Evolutionary conservation across 305 asterid genomes (phyloP).

Genomic region (Rubia balearica): DNA sequence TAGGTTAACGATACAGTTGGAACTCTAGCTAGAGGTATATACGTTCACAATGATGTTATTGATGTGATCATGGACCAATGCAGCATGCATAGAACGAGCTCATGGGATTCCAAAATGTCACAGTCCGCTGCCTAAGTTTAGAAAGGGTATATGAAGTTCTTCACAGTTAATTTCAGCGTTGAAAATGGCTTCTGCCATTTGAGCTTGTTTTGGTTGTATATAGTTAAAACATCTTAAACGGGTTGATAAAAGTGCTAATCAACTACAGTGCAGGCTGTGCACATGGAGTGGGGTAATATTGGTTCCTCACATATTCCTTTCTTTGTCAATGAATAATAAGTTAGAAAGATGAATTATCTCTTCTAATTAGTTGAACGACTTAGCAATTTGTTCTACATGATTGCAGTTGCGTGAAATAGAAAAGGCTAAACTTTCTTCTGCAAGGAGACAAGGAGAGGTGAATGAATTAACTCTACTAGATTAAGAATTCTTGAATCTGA

Average conservation of each 20-base stretch:
- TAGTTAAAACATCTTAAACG: slow-evolving; percentile 1
- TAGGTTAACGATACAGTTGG: slow-evolving; percentile 88
- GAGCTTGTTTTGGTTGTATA: background rate
- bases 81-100: slow-evolving; percentile 83
- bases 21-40: slow-evolving; percentile 85
- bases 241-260: background rate
- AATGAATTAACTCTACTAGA: no score
- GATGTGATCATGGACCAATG: slow-evolving; percentile 85
- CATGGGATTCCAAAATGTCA: slow-evolving; percentile 91
- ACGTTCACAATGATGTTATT: slow-evolving; percentile 41
- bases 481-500: no score
- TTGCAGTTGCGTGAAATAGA: no score
- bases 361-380: no score
- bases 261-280: slow-evolving; percentile 50
- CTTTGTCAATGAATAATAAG: no score
- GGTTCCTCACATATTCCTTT: slow-evolving; percentile 70
- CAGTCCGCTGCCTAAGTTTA: slow-evolving; percentile 73
- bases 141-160: slow-evolving; percentile 55
- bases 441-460: no score
- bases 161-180: background rate
- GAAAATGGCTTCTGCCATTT: background rate
- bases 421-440: no score
- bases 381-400: no score
- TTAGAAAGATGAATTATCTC: slow-evolving; percentile 16
- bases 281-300: slow-evolving; percentile 97